Base-by-base conservation (phyloP, 1,284 basidiomycete species). In the Ceratobasidium sp. region DNA sequence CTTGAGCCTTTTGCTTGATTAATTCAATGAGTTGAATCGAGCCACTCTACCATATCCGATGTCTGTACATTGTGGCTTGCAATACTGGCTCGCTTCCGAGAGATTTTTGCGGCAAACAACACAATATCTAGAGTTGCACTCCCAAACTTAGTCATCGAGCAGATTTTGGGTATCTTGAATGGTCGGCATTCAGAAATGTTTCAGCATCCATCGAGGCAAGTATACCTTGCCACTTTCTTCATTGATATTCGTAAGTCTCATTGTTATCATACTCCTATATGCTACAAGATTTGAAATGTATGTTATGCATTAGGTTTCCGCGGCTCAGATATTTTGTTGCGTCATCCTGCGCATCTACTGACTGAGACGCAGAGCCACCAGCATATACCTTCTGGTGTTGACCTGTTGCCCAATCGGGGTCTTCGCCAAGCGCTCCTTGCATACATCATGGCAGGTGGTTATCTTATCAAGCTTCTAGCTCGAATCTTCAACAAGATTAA, bases 11-110 rank as follows among this genome's bases (percentile, higher is more conserved):
- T 77, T 10, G 76, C 76, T 26, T 69, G 76, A 2, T 31, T 69
- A 0, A 58, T 73, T 4, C 76, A 69, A 31, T 77, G 76, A 17
- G 53, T 77, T 1, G 76, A 77, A 35, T 77, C 76, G 28, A 74
- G 42, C 26, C 53, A 45, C 7, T 58, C 76, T 23, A 69, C 66
- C 11, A 53, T 42, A 11, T 71, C 67, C 10, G 67, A 71, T 47
- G 76, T 77, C 15, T 77, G 75, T 37, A 54, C 75, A 13, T 77
- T 77, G 23, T 77, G 76, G 76, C 53, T 77, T 2, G 76, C 76
- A 26, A 54, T 75, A 28, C 10, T 74, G 1, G 76, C 76, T n/a
- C 37, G 47, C 4, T 61, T 49, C 23, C 26, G 26, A 11, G 76
- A 77, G 15, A 1, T 77, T 10, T 74, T 77, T 31, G 23, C 37